Evolutionary conservation across 2,329 filamentous ascomycete species (phyloP), one percentile per base, ranked within the genome.

Genomic region (Diaporthe sp.): DNA sequence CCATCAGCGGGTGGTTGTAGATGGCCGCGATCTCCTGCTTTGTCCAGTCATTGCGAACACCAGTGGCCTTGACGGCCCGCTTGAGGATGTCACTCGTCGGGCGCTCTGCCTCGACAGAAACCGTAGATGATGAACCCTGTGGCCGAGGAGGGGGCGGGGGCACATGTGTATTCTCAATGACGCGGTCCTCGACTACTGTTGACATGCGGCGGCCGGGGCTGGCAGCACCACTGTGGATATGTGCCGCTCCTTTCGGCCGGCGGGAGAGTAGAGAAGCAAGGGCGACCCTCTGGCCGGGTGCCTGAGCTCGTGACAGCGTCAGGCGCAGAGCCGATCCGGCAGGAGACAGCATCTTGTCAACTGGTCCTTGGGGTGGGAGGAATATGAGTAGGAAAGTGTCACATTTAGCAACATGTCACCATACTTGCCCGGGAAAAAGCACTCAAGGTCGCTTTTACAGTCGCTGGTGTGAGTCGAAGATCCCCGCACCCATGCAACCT

Each of bases 1-100:
- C 93, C 87, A 96, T 92, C 81, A 97, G 86, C 22, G 95, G 94
- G 68, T 92, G 93, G 81, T 96, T 90, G 85, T 97, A 97, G 78
- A 97, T 93, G 77, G 93, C 90, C 13, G 92, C 86, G 76, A 97
- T 95, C 84, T 97, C 93, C 77, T 96, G 92, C 77, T 89, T 91
- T 8, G 94, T 94, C 95, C 95, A 97, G 82, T 92, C 89, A 80
- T 92, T 92, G 67, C 94, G 88, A 17, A 94, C 90, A 8, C 81
- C 84, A 1, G 84, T 88, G 30, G 92, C 91, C 58, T 88, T 86
- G 30, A 93, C 86, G 12, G 94, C 93, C 77, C 85, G 82, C 9
- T 80, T 83, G 47, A 89, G 77, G 30, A 87, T 83, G 13, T 68
- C 64, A 54, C 64, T 54, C 4, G 47, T 30, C n/a, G 64, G 64